Evolutionary conservation across 139 green algal genomes (phyloP).

Genomic region (Chlorella sp.): DNA sequence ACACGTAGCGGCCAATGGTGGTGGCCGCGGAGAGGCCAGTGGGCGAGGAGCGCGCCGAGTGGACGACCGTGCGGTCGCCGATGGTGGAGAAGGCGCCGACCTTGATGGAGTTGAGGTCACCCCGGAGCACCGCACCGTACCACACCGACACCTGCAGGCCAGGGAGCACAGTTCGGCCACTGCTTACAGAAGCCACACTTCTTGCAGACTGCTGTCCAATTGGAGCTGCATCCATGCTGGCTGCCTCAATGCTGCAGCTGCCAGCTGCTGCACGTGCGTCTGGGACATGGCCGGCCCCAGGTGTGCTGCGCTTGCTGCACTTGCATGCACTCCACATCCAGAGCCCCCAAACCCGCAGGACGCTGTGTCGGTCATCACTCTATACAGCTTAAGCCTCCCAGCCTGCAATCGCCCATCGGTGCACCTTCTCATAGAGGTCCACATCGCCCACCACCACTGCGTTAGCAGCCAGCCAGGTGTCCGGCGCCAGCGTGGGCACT

Average conservation of each 20-base stretch:
- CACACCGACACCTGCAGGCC: conserved; percentile 83
- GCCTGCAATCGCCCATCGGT: background rate
- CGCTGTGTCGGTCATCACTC: no score
- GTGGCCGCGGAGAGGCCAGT: conserved; percentile 83
- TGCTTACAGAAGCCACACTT: no score
- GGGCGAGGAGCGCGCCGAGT: conserved; percentile 79
- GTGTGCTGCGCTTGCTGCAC: no score
- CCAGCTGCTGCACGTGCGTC: no score
- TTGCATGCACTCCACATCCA: no score
- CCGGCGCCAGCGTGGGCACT: conserved; percentile 58
- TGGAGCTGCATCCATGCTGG: no score
- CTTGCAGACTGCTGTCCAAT: no score
- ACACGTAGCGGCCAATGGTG: conserved; percentile 77
- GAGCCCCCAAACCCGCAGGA: no score
- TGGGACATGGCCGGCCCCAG: no score
- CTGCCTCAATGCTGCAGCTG: no score
- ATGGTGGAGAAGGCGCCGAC: conserved; percentile 73
- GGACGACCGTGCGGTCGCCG: conserved; percentile 84
- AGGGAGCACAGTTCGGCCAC: no score
- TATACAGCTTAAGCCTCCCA: no score
- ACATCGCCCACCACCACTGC: conserved; percentile 86
- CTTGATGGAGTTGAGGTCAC: conserved; percentile 86
- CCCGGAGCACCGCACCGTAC: conserved; percentile 82
- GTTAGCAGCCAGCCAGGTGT: conserved; percentile 83
- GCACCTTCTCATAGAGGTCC: conserved; percentile 80